These are phyloP conservation scores for Hypoxylon sp. DNA, from an alignment of 2,329 filamentous ascomycete species.

Conservation along the genomic window DNA sequence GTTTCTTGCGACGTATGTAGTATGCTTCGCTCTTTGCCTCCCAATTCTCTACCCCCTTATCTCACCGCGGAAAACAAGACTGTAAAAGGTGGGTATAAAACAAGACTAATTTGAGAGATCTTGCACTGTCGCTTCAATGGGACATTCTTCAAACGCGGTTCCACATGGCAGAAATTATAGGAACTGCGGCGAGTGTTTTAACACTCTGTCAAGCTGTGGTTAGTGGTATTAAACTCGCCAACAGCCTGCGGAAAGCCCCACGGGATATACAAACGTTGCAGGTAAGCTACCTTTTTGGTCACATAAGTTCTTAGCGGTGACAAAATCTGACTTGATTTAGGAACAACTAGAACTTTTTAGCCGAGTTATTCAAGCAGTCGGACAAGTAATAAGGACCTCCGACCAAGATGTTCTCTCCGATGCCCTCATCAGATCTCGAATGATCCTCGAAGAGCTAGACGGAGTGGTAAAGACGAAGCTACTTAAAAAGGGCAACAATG, in stretches of 20 bases:
- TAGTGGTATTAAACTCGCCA: not conserved
- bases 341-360: not conserved
- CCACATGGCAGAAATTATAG: not conserved
- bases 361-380: not conserved
- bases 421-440: not conserved
- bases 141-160: not conserved
- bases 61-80: not conserved
- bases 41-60: not conserved
- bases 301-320: not conserved
- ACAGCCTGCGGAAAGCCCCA: not conserved
- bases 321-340: not conserved
- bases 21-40: not conserved
- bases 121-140: not conserved
- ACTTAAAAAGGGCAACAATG: not conserved
- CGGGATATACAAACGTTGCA: not conserved
- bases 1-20: not conserved
- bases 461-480: not conserved
- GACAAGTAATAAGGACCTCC: not conserved
- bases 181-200: not conserved
- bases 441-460: not conserved
- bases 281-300: not conserved
- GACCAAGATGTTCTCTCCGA: not conserved
- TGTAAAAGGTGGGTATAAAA: not conserved
- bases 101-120: not conserved
- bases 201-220: slow-evolving; percentile 1